These are phyloP conservation scores for Karstenula rhodostoma DNA, from an alignment of 2,329 filamentous ascomycete genomes.

Conservation along the genomic window DNA sequence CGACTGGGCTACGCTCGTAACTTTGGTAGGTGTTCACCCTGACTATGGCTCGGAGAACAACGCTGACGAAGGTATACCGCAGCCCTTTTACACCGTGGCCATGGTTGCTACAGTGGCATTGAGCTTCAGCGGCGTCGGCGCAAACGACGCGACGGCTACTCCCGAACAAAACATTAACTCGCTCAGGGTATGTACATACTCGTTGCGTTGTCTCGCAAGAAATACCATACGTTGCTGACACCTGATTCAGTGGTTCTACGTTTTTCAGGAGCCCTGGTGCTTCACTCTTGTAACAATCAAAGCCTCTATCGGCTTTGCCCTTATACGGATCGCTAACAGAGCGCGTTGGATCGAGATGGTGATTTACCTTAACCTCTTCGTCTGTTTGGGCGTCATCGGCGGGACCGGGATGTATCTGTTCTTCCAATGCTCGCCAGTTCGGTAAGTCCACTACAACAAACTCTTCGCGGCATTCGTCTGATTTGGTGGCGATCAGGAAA, in stretches of 20 bases:
- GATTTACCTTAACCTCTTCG: background rate
- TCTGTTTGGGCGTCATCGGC: background rate
- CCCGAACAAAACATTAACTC: background rate
- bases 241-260: background rate
- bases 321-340: slow-evolving; percentile 2
- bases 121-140: slow-evolving; percentile 8
- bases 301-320: slow-evolving; percentile 4
- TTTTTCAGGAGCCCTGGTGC: slow-evolving; percentile 9
- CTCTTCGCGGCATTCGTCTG: background rate
- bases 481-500: background rate
- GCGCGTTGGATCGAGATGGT: background rate
- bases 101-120: slow-evolving; percentile 3
- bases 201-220: background rate
- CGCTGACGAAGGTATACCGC: background rate
- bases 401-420: slow-evolving; percentile 7
- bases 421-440: background rate
- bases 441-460: background rate
- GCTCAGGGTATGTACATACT: background rate
- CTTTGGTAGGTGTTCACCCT: background rate
- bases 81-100: slow-evolving; percentile 7
- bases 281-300: slow-evolving; percentile 8
- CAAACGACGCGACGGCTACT: background rate
- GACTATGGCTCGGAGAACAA: background rate
- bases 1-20: slow-evolving; percentile 3
- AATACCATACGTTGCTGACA: background rate